These are phyloP conservation scores for Suillus alpinus DNA, from an alignment of 768 basidiomycete species.

Conservation along the genomic window DNA sequence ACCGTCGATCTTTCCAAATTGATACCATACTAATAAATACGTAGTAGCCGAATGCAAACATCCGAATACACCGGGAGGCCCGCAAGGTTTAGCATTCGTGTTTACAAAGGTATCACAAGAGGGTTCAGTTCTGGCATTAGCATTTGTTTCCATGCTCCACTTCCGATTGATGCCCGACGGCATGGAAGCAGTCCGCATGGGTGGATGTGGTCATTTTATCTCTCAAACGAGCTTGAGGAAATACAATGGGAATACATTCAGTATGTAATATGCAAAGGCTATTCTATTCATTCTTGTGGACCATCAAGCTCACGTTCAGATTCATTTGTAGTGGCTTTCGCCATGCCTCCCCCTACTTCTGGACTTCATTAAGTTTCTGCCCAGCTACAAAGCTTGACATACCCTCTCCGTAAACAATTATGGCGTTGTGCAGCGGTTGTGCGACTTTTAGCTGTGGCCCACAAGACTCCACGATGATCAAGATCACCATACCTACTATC, in stretches of 20 bases:
- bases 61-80: neutral
- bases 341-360: neutral
- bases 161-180: neutral
- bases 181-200: neutral
- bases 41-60: neutral
- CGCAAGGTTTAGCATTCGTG: neutral
- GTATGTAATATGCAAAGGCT: constrained; percentile 1
- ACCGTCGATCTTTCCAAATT: neutral
- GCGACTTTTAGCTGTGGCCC: neutral
- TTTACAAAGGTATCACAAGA: neutral
- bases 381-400: neutral
- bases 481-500: neutral
- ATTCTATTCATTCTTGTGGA: neutral
- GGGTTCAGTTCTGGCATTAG: neutral
- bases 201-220: neutral
- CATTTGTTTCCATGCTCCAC: neutral
- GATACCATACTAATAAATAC: neutral
- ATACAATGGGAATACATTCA: neutral
- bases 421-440: neutral
- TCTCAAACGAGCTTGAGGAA: neutral
- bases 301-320: neutral
- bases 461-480: neutral
- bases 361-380: neutral
- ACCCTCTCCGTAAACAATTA: neutral
- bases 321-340: neutral